phyloP scores from a whole-genome alignment of 2,329 filamentous ascomycete genomes.

The Trichoderma sp. region DNA sequence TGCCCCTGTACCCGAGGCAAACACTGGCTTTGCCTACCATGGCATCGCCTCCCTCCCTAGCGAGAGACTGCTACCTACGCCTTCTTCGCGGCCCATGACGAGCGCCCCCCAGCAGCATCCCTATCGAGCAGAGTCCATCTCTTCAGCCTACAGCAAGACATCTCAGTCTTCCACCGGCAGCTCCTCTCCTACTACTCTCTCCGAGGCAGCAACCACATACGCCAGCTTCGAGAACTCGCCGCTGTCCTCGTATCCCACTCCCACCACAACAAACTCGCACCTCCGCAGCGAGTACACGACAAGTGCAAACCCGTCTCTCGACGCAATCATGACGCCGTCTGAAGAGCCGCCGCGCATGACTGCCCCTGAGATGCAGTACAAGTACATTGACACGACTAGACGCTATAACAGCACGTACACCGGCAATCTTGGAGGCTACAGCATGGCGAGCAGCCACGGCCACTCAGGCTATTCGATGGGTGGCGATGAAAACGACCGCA shows the following conservation, averaged over 20 bases:
- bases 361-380: slow-evolving; percentile 30
- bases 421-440: neutral
- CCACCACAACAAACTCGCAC: neutral
- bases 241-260: slow-evolving; percentile 11
- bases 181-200: slow-evolving; percentile 16
- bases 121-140: slow-evolving; percentile 29
- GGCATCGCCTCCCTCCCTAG: slow-evolving; percentile 22
- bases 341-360: slow-evolving; percentile 23
- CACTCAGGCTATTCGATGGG: slow-evolving; percentile 6
- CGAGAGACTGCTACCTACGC: slow-evolving; percentile 26
- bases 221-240: slow-evolving; percentile 19
- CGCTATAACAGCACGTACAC: slow-evolving; percentile 12
- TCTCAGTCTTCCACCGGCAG: slow-evolving; percentile 6
- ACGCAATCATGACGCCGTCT: slow-evolving; percentile 21
- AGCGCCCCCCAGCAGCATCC: slow-evolving; percentile 22
- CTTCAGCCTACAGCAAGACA: slow-evolving; percentile 26
- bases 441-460: slow-evolving; percentile 1
- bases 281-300: slow-evolving; percentile 23
- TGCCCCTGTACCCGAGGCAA: slow-evolving; percentile 20
- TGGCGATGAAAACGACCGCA: slow-evolving; percentile 7
- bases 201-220: slow-evolving; percentile 16
- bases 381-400: slow-evolving; percentile 32
- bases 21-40: slow-evolving; percentile 23
- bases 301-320: neutral
- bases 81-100: slow-evolving; percentile 23